A percentile compares a stretch with the other conserved stretches of the same genome.
Conservation (phyloP, 179 eudicot species). For the Patellifolia procumbens region DNA sequence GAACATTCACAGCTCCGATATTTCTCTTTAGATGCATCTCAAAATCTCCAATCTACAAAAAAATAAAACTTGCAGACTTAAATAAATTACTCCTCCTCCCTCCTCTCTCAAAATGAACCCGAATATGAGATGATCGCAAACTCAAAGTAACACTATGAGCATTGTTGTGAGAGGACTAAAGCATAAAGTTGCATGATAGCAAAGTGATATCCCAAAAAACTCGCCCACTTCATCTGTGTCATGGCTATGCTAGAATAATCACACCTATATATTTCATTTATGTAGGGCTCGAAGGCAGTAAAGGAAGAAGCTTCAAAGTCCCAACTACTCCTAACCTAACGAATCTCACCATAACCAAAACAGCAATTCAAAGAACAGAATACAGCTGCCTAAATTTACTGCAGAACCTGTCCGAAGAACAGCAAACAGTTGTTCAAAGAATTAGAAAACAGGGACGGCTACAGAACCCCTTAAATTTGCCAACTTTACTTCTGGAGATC, state of each 20-base stretch:
- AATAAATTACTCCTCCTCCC: neutral
- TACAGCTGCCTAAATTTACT: neutral
- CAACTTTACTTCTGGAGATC: slow-evolving; percentile 8
- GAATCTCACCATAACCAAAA: neutral
- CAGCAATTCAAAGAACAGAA: neutral
- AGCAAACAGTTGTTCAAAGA: too few species aligned
- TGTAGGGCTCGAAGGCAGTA: neutral
- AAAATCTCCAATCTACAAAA: slow-evolving; percentile 68
- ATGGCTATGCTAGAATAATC: neutral
- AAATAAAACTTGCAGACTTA: slow-evolving; percentile 5
- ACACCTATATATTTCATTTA: too few species aligned
- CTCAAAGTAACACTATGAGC: neutral
- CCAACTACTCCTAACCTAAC: neutral
- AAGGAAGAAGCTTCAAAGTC: neutral
- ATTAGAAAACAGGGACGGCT: too few species aligned
- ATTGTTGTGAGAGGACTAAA: neutral
- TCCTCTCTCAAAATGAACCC: neutral
- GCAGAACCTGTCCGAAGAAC: too few species aligned
- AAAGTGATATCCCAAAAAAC: neutral
- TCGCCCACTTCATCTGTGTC: neutral
- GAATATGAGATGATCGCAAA: neutral
- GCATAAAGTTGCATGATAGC: slow-evolving; percentile 1
- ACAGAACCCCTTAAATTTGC: neutral
- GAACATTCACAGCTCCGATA: slow-evolving; percentile 46
- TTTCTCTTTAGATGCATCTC: slow-evolving; percentile 90